Conservation (phyloP, 306 rosid species). For the Amphicarpaea edgeworthii region DNA sequence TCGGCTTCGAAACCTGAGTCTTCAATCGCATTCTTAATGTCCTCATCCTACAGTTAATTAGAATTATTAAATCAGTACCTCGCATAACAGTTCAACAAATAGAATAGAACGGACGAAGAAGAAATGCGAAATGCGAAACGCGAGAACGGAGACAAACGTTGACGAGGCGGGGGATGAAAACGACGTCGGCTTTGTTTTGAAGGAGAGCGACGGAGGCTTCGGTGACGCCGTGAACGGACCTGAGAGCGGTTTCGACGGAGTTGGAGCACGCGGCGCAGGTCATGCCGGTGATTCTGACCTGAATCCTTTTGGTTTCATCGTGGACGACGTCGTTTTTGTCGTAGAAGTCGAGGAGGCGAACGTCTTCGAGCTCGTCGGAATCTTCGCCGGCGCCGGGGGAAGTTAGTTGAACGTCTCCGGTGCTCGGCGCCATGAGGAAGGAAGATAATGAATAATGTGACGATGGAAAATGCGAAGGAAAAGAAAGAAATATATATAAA, state of each 20-base stretch:
- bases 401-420: slow-evolving; percentile 51
- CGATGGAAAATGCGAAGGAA: slow-evolving; percentile 35
- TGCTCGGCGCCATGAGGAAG: slow-evolving; percentile 51
- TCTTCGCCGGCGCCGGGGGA: slow-evolving; percentile 36
- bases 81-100: background rate
- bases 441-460: background rate
- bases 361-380: slow-evolving; percentile 70
- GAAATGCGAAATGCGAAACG: background rate
- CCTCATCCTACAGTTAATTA: slow-evolving; percentile 62
- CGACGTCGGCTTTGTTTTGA: slow-evolving; percentile 86
- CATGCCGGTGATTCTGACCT: slow-evolving; percentile 81
- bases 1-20: slow-evolving; percentile 96
- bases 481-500: slow-evolving; percentile 31
- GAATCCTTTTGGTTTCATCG: slow-evolving; percentile 60
- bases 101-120: background rate
- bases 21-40: slow-evolving; percentile 81
- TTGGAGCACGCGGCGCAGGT: slow-evolving; percentile 94
- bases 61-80: slow-evolving; percentile 30
- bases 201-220: slow-evolving; percentile 84
- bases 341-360: slow-evolving; percentile 75
- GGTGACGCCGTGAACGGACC: slow-evolving; percentile 64
- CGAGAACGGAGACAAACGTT: slow-evolving; percentile 52
- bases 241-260: slow-evolving; percentile 80
- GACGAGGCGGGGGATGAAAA: slow-evolving; percentile 66
- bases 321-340: slow-evolving; percentile 46